These are phyloP conservation scores for Cladosporium phlei DNA, from an alignment of 2,329 filamentous ascomycete species.

Conservation along the genomic window DNA sequence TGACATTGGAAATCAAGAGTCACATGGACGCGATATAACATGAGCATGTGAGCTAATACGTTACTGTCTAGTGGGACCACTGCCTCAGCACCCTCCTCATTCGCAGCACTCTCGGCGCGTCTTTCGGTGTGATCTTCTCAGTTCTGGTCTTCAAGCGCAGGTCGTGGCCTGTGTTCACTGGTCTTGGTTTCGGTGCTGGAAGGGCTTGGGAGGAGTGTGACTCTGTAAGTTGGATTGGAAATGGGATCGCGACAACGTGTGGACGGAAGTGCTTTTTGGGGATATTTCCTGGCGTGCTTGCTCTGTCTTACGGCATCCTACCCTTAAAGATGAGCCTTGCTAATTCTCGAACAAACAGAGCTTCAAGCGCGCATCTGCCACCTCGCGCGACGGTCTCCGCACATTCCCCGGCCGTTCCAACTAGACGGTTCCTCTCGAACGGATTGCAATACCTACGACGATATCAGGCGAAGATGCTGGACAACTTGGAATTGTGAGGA, in stretches of 20 bases:
- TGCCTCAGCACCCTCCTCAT: slow-evolving; percentile 97
- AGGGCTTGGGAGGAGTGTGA: slow-evolving; percentile 99
- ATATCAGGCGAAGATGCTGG: not conserved
- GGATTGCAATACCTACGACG: not conserved
- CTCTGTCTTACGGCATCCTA: no score
- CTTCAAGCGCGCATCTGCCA: slow-evolving; percentile 47
- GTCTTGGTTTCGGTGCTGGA: slow-evolving; percentile 90
- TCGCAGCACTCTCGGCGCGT: slow-evolving; percentile 90
- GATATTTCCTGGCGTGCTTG: no score
- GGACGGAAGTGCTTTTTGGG: no score
- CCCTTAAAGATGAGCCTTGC: no score
- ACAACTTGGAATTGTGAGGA: slow-evolving; percentile 1
- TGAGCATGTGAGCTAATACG: slow-evolving; percentile 2
- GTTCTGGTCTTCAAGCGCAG: slow-evolving; percentile 96
- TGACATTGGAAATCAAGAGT: not conserved
- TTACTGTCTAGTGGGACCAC: slow-evolving; percentile 78
- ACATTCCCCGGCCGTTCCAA: slow-evolving; percentile 37
- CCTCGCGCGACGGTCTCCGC: slow-evolving; percentile 47
- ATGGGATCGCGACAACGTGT: no score
- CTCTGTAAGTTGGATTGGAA: slow-evolving; percentile 55
- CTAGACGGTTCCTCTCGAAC: slow-evolving; percentile 13
- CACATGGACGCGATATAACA: not conserved
- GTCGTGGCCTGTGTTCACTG: slow-evolving; percentile 94
- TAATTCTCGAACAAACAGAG: slow-evolving; percentile 34
- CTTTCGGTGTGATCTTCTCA: slow-evolving; percentile 97